Conservation (phyloP, 2,329 filamentous ascomycete species). For the Phaeosphaeriaceae sp. region DNA sequence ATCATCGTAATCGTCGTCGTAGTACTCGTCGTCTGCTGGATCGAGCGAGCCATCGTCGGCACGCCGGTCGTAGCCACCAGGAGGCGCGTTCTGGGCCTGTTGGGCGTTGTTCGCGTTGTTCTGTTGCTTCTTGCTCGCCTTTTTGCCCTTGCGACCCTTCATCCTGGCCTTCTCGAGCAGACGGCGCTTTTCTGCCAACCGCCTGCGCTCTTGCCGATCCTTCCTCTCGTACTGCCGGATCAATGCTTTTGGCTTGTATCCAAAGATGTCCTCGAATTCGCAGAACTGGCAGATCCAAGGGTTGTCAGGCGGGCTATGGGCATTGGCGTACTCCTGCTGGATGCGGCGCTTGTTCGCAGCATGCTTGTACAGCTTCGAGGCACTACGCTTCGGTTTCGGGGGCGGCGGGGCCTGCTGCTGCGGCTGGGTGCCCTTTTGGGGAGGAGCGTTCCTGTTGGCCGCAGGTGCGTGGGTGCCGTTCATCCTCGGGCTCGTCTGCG, state of each 20-base stretch:
- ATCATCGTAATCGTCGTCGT: constrained; percentile 49
- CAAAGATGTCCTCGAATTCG: constrained; percentile 96
- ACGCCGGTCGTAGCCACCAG: constrained; percentile 40
- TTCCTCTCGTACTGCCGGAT: constrained; percentile 95
- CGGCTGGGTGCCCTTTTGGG: constrained; percentile 49
- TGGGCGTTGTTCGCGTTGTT: constrained; percentile 43
- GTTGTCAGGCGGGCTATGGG: constrained; percentile 79
- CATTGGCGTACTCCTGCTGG: constrained; percentile 78
- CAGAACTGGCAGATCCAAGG: constrained; percentile 98
- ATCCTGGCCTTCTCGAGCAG: constrained; percentile 92
- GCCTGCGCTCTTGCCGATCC: constrained; percentile 82
- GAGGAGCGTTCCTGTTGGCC: constrained; percentile 32
- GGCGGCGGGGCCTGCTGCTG: constrained; percentile 56
- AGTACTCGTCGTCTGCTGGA: constrained; percentile 45
- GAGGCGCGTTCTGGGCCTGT: constrained; percentile 38
- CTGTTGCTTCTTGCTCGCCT: constrained; percentile 69
- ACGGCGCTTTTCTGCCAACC: constrained; percentile 83
- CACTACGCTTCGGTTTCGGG: constrained; percentile 68
- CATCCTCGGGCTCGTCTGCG: constrained; percentile 63
- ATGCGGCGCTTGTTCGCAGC: constrained; percentile 81
- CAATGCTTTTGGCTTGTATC: constrained; percentile 80
- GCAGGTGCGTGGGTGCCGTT: constrained; percentile 46
- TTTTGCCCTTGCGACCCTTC: constrained; percentile 89
- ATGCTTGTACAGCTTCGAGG: constrained; percentile 73
- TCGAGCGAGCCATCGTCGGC: constrained; percentile 42